Evolutionary conservation across 164 flowering plant species (phyloP).

Genomic region (Vitis labrusca): DNA sequence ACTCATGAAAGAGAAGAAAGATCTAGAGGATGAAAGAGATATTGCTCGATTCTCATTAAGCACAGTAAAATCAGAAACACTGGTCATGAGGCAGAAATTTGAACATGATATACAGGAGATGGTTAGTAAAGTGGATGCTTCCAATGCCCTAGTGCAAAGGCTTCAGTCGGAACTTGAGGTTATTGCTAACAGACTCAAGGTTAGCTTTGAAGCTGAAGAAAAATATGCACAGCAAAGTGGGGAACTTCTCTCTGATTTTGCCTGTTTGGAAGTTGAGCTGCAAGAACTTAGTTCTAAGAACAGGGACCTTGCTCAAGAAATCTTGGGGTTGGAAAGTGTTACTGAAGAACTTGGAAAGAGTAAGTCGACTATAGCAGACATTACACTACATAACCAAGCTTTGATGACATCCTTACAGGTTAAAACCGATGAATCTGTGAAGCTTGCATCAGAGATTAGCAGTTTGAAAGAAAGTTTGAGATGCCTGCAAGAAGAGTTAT

Average conservation of each 20-base stretch:
- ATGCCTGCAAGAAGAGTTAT: constrained; percentile 43
- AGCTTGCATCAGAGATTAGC: constrained; percentile 47
- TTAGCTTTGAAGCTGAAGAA: constrained; percentile 55
- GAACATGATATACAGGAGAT: constrained; percentile 41
- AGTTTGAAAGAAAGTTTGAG: constrained; percentile 38
- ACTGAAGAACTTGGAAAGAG: constrained; percentile 47
- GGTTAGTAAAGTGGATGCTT: constrained; percentile 34
- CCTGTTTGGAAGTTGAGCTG: constrained; percentile 51
- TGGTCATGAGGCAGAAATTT: constrained; percentile 41
- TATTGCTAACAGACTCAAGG: constrained; percentile 41
- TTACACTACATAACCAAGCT: constrained; percentile 36
- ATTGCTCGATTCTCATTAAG: constrained; percentile 37
- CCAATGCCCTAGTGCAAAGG: constrained; percentile 48
- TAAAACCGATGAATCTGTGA: constrained; percentile 42
- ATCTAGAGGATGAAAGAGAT: constrained; percentile 42
- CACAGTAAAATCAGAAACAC: constrained; percentile 37
- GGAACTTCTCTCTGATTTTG: constrained; percentile 48
- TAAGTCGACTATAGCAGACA: constrained; percentile 28
- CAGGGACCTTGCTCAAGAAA: constrained; percentile 42
- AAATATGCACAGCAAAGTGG: constrained; percentile 29
- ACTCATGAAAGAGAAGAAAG: constrained; percentile 47
- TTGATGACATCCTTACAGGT: constrained; percentile 39
- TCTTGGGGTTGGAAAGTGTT: constrained; percentile 38
- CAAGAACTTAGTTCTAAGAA: constrained; percentile 45
- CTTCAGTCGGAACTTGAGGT: constrained; percentile 54